These are phyloP conservation scores for Cyclostephanos tholiformis DNA, from an alignment of 108 stramenopile genomes.

Conservation along the genomic window DNA sequence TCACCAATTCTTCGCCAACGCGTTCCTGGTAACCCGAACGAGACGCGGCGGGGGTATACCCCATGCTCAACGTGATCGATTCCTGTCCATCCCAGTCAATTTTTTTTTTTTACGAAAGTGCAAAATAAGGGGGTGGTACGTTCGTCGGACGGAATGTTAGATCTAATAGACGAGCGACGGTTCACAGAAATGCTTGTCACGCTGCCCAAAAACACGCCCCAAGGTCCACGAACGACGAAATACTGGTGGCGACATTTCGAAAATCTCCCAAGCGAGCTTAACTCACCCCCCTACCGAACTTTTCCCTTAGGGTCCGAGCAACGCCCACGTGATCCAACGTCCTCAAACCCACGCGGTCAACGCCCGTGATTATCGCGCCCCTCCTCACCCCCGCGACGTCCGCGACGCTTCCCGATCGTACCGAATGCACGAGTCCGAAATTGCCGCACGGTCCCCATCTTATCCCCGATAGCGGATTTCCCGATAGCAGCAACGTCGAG, in stretches of 20 bases:
- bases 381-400: constrained; percentile 55
- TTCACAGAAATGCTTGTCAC: too few relatives aligned
- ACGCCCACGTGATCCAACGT: constrained; percentile 54
- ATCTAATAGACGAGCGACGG: too few relatives aligned
- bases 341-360: constrained; percentile 35
- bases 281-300: constrained; percentile 26
- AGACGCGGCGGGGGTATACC: constrained; percentile 65
- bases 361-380: constrained; percentile 62
- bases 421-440: constrained; percentile 70
- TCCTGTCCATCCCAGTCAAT: not conserved
- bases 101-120: too few relatives aligned
- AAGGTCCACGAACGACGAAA: too few relatives aligned
- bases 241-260: too few relatives aligned
- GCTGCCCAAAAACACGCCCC: too few relatives aligned
- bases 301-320: constrained; percentile 35
- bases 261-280: too few relatives aligned
- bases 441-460: constrained; percentile 84
- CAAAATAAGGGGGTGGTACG: not conserved
- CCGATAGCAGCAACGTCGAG: constrained; percentile 54
- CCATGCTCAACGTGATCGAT: constrained; percentile 50
- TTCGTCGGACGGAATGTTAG: too few relatives aligned
- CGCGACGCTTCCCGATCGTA: constrained; percentile 26
- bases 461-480: constrained; percentile 63
- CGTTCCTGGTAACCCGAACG: constrained; percentile 61
- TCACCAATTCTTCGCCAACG: constrained; percentile 26